Base-by-base conservation (phyloP, 768 basidiomycete genomes). In the Lactarius indigo region DNA sequence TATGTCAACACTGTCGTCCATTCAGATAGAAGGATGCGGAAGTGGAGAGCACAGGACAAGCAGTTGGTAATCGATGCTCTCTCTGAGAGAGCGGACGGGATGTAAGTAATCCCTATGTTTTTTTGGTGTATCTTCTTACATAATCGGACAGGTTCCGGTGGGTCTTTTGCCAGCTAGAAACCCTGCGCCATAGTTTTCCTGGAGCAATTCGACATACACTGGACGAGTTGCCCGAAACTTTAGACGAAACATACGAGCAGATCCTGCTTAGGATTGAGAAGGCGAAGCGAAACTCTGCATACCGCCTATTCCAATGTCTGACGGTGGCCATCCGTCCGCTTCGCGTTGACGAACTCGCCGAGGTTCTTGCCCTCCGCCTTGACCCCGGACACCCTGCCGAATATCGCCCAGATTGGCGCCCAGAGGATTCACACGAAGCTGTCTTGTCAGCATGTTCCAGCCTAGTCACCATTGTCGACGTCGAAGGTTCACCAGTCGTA, bases 391-490 rank as follows among this genome's bases (percentile, higher is more conserved):
- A 33, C 7, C 7, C 31, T 5, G 8, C 30, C 8, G 33, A 58
- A n/a, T 58, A 37, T 6, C 57, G 33, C n/a, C 12, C 10, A 39
- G 57, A 37, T 37, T 58, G 57, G 57, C 57, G 57, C 57, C 57
- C 57, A 12, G 57, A 58, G n/a, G 57, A 58, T 57, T 31, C 33
- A 2, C 50, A 52, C 6, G 50, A 52, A 23, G 50, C 50, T 52
- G 50, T 52, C 13, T 12, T 52, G 8, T 26, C 30, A 12, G 33
- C 56, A 2, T 57, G 56, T 35, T 30, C 30, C 56, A 57, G 56
- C 56, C 56, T 57, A 7, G 33, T 57, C 18, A 31, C 18, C 2
- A 9, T 57, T 35, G 28, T 57, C 7, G 56, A 33, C 3, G 30
- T 33, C 28, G 9, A 31, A 1, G 56, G 56, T 57, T 30, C 31